phyloP scores from a whole-genome alignment of 495 filamentous ascomycete species.

The Sordaria brevicollis region DNA sequence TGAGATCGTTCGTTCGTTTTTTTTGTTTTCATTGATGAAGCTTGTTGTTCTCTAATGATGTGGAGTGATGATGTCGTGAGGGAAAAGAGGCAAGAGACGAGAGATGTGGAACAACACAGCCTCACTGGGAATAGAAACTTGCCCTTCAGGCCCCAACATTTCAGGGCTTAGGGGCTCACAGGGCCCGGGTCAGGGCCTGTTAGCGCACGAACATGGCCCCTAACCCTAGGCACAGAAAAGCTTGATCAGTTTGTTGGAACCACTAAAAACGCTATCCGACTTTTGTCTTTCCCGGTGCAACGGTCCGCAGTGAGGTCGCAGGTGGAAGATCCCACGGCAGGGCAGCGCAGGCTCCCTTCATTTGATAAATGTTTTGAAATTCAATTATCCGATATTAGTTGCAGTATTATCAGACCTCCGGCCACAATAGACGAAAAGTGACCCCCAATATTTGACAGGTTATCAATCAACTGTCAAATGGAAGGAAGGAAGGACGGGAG shows the following conservation, averaged over 20 bases:
- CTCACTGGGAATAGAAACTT: slow-evolving; percentile 11
- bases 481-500: background rate
- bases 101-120: slow-evolving; percentile 6
- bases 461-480: background rate
- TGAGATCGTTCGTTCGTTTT: slow-evolving; percentile 2
- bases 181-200: too few relatives aligned
- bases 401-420: too few relatives aligned
- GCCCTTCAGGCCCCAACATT: background rate
- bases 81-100: background rate
- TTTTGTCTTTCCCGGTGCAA: background rate
- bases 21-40: background rate
- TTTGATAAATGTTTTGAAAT: background rate
- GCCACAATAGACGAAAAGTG: too few relatives aligned
- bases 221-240: background rate
- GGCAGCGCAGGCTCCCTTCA: background rate
- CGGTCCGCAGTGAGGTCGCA: too few relatives aligned
- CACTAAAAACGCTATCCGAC: background rate
- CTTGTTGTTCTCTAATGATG: background rate
- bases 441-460: background rate
- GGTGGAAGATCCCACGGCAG: background rate
- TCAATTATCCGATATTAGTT: background rate
- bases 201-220: background rate
- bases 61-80: background rate
- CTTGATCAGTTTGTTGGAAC: background rate
- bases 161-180: background rate